A percentile compares a stretch with the other conserved stretches of the same genome.
These are phyloP conservation scores for Cochlearia excelsa DNA, from an alignment of 345 rosid genomes.

Conservation along the genomic window DNA sequence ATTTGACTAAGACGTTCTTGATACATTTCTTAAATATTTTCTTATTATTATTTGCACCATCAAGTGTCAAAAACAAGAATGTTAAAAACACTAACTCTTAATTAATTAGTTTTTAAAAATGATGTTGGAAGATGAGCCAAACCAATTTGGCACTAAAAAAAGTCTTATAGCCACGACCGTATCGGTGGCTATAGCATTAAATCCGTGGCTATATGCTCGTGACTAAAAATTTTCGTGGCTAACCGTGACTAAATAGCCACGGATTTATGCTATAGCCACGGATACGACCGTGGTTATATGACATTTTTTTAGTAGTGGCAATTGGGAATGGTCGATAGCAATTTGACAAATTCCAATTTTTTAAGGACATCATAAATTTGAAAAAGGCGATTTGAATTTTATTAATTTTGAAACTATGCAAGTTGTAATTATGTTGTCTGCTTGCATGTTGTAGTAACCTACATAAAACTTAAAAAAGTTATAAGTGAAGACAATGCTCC, in stretches of 20 bases:
- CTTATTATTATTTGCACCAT: too few relatives aligned
- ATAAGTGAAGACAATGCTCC: slow-evolving; percentile 22
- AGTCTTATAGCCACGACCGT: too few relatives aligned
- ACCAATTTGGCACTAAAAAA: slow-evolving; percentile 22
- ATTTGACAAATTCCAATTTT: slow-evolving; percentile 10
- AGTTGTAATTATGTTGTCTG: slow-evolving; percentile 37
- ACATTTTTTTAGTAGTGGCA: too few relatives aligned
- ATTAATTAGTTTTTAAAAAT: not conserved
- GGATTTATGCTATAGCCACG: too few relatives aligned
- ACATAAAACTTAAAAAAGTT: not conserved
- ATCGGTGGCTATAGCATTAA: too few relatives aligned
- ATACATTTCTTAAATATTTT: too few relatives aligned
- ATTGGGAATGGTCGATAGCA: slow-evolving; percentile 22
- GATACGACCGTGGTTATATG: too few relatives aligned
- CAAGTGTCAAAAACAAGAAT: not conserved
- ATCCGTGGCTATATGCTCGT: too few relatives aligned
- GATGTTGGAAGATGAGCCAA: slow-evolving; percentile 7
- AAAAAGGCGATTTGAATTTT: slow-evolving; percentile 21
- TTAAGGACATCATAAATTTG: slow-evolving; percentile 17
- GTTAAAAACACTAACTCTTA: not conserved
- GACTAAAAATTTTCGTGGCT: too few relatives aligned
- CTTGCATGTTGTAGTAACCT: slow-evolving; percentile 36
- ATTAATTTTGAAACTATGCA: slow-evolving; percentile 6
- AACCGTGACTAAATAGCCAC: too few relatives aligned
- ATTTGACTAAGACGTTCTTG: too few relatives aligned